phyloP scores from a whole-genome alignment of 2,329 filamentous ascomycete species.

The Paecilomyces fulvus region DNA sequence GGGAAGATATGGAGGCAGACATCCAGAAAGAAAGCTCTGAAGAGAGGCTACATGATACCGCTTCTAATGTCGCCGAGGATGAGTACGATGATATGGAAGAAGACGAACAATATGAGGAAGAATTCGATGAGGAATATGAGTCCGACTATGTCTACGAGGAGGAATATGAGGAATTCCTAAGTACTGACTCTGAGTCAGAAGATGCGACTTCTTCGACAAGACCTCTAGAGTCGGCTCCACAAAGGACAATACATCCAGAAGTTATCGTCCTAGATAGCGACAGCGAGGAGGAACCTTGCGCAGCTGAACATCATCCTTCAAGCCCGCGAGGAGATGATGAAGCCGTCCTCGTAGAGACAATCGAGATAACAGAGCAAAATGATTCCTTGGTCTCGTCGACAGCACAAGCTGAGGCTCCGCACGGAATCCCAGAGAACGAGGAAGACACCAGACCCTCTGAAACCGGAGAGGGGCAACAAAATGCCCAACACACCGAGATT shows the following conservation, averaged over 20 bases:
- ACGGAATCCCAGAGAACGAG: background rate
- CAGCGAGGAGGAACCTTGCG: constrained; percentile 28
- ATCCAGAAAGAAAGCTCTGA: background rate
- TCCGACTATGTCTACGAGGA: constrained; percentile 7
- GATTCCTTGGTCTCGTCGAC: background rate
- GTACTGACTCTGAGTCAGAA: constrained; percentile 11
- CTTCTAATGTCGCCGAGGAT: background rate
- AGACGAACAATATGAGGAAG: constrained; percentile 11
- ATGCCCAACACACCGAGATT: background rate
- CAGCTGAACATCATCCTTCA: background rate
- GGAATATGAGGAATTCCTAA: constrained; percentile 9
- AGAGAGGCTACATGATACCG: background rate
- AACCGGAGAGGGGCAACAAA: background rate
- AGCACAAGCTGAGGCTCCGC: background rate
- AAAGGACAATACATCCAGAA: constrained; percentile 19
- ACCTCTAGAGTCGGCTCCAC: constrained; percentile 3
- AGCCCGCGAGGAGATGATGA: background rate
- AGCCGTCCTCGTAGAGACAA: background rate
- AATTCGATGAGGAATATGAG: constrained; percentile 9
- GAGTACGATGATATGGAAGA: constrained; percentile 1
- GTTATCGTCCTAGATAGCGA: constrained; percentile 36
- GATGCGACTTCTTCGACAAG: background rate
- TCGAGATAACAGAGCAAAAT: constrained; percentile 1
- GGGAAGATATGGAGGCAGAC: background rate
- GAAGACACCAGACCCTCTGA: background rate